phyloP scores from a whole-genome alignment of 495 filamentous ascomycete genomes.

The Aspergillus bertholletiae region DNA sequence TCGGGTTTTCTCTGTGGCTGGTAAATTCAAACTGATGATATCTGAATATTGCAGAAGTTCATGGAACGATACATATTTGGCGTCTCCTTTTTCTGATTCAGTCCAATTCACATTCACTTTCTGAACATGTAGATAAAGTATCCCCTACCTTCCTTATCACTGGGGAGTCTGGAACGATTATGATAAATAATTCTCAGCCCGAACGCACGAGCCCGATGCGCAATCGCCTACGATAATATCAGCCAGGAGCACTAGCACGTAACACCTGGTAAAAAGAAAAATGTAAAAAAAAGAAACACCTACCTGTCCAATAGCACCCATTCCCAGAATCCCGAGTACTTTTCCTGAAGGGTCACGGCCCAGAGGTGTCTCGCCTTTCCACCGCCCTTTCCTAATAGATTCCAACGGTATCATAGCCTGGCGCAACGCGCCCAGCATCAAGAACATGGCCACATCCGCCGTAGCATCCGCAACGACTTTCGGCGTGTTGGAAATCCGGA shows the following conservation, averaged over 20 bases:
- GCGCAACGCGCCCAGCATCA: constrained; percentile 61
- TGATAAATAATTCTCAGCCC: constrained; percentile 55
- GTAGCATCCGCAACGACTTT: constrained; percentile 65
- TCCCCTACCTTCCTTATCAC: constrained; percentile 44
- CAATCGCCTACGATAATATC: constrained; percentile 21
- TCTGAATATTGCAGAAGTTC: constrained; percentile 52
- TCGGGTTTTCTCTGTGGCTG: constrained; percentile 48
- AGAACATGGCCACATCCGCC: constrained; percentile 61
- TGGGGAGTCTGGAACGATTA: constrained; percentile 32
- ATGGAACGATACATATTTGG: constrained; percentile 51
- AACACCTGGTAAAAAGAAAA: too few species aligned
- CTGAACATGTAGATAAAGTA: too few species aligned
- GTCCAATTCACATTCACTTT: too few species aligned
- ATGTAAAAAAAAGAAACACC: too few species aligned
- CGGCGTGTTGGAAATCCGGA: constrained; percentile 64
- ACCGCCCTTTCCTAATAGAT: constrained; percentile 44
- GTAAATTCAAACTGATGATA: constrained; percentile 60
- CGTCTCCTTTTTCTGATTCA: too few species aligned
- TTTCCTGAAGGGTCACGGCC: constrained; percentile 51
- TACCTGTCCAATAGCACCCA: constrained; percentile 64
- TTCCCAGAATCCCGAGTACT: constrained; percentile 61
- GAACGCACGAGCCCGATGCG: constrained; percentile 35
- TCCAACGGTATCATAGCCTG: constrained; percentile 49
- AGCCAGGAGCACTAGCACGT: too few species aligned
- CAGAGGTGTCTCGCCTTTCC: constrained; percentile 35